phyloP scores from a whole-genome alignment of 345 rosid genomes.

The Eucalyptus rudis region DNA sequence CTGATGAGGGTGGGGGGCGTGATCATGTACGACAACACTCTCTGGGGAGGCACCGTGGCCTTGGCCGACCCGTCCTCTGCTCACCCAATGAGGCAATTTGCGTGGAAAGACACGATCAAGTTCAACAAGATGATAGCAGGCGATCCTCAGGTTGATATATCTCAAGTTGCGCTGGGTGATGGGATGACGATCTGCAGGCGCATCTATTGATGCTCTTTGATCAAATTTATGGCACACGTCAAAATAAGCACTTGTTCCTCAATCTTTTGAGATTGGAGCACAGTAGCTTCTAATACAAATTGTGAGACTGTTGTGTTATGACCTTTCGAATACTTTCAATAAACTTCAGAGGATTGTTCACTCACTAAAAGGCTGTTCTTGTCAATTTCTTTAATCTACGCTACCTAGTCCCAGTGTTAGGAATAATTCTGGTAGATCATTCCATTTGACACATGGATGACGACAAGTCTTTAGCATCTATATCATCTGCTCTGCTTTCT shows the following conservation, averaged over 20 bases:
- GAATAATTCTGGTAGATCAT: no score
- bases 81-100: not conserved
- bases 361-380: no score
- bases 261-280: not conserved
- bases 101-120: slow-evolving; percentile 9
- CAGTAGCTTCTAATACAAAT: not conserved
- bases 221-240: not conserved
- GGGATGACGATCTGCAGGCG: slow-evolving; percentile 51
- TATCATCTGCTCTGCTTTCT: no score
- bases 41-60: slow-evolving; percentile 27
- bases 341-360: no score
- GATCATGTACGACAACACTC: slow-evolving; percentile 22
- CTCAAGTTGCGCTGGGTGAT: slow-evolving; percentile 51
- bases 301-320: no score
- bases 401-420: no score
- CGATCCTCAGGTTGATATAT: slow-evolving; percentile 43
- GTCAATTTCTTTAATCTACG: no score
- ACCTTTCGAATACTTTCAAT: no score
- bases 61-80: not conserved
- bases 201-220: not conserved
- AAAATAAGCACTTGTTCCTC: not conserved
- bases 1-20: slow-evolving; percentile 27
- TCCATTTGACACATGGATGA: no score
- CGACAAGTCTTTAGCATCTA: no score
- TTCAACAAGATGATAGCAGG: slow-evolving; percentile 38